A percentile compares a stretch with the other conserved stretches of the same genome.
Conservation (phyloP, 805 yeast genomes). For the Hanseniaspora vineae region DNA sequence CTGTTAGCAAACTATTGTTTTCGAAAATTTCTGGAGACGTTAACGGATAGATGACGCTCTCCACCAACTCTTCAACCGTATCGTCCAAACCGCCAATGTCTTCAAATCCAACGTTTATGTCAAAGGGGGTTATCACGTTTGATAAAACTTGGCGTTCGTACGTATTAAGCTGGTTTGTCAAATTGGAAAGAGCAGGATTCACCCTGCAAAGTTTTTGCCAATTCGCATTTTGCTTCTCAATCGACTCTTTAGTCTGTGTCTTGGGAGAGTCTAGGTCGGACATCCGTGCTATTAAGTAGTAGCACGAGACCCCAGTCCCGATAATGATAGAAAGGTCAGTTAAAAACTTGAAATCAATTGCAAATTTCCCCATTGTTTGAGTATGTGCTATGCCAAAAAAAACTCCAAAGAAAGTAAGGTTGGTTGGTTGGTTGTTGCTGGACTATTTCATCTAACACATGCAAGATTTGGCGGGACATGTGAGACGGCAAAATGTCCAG, state of each 20-base stretch:
- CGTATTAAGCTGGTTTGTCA: conserved; percentile 36
- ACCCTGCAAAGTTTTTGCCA: conserved; percentile 42
- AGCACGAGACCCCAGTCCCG: conserved; percentile 60
- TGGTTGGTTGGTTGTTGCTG: neutral
- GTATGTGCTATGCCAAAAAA: neutral
- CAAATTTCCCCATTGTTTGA: neutral
- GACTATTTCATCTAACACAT: too few relatives aligned
- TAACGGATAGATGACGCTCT: conserved; percentile 79
- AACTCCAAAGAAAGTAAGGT: too few relatives aligned
- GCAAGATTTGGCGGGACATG: too few relatives aligned
- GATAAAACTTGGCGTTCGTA: conserved; percentile 73
- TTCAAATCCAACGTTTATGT: conserved; percentile 57
- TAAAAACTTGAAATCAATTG: conserved; percentile 26
- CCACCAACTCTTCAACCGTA: conserved; percentile 74
- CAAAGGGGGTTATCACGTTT: conserved; percentile 73
- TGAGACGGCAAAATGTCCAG: too few relatives aligned
- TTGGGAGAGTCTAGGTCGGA: conserved; percentile 30
- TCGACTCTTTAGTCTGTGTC: conserved; percentile 43
- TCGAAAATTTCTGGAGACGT: conserved; percentile 52
- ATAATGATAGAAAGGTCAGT: conserved; percentile 37
- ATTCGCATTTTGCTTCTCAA: conserved; percentile 45
- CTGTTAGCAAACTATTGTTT: conserved; percentile 63
- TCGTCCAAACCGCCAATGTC: conserved; percentile 85
- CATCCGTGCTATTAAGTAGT: conserved; percentile 41
- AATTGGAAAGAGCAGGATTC: conserved; percentile 43